phyloP scores from a whole-genome alignment of 495 filamentous ascomycete species.

The Bacidia rubella region DNA sequence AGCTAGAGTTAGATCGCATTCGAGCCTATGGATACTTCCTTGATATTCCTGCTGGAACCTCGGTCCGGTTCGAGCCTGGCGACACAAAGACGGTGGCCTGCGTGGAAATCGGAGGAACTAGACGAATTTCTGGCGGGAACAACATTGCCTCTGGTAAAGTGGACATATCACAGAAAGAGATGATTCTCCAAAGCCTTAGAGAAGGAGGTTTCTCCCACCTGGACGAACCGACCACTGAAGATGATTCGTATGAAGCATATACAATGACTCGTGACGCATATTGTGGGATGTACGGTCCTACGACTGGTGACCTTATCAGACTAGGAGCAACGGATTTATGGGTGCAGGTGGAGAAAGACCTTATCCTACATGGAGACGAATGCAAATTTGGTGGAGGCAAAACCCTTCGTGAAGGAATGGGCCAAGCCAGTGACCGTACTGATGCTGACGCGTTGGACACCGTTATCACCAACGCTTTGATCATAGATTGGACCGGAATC shows the following conservation, averaged over 20 bases:
- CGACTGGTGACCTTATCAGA: conserved; percentile 68
- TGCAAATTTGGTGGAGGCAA: conserved; percentile 95
- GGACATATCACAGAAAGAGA: conserved; percentile 43
- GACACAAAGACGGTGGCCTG: conserved; percentile 86
- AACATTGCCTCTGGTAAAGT: conserved; percentile 58
- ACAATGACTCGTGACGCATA: conserved; percentile 71
- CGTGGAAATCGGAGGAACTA: conserved; percentile 76
- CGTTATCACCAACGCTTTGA: conserved; percentile 82
- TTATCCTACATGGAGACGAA: conserved; percentile 79
- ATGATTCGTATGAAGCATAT: conserved; percentile 39
- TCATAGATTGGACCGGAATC: conserved; percentile 86
- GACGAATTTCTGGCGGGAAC: conserved; percentile 79
- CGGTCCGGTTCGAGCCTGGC: conserved; percentile 88
- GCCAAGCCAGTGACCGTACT: conserved; percentile 65
- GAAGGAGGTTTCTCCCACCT: conserved; percentile 64
- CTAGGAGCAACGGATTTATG: conserved; percentile 80
- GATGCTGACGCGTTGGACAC: conserved; percentile 67
- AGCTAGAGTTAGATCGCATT: conserved; percentile 80
- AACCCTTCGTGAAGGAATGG: conserved; percentile 91
- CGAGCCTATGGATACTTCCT: conserved; percentile 74
- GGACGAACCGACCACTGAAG: conserved; percentile 47
- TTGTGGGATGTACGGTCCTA: conserved; percentile 83
- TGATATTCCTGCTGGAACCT: conserved; percentile 85
- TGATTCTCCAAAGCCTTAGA: conserved; percentile 53
- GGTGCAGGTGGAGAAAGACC: conserved; percentile 83